Base-by-base conservation (phyloP, 495 filamentous ascomycete genomes). In the Penicillium pancosmium region DNA sequence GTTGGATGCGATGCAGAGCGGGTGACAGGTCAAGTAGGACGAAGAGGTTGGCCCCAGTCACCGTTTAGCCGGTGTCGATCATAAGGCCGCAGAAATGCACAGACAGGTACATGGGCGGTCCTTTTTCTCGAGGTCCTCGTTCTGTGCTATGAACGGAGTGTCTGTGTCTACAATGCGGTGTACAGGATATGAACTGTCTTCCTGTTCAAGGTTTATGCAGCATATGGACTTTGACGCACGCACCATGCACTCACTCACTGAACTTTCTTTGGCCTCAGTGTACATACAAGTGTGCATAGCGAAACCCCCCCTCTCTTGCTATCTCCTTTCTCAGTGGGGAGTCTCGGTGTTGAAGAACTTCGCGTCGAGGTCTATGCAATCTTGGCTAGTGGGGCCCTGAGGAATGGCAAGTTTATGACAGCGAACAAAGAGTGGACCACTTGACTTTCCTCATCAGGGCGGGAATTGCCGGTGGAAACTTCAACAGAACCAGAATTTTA, bases 391-490 rank as follows among this genome's bases (percentile, higher is more conserved):
- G 52, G 58, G 41, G 34, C 38, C 36, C 25, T 46, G 25, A 38
- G 46, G 47, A 19, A 55, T 41, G 49, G 40, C 10, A 54, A 34
- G 49, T 56, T 25, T 56, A 49, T 61, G 59, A 61, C 59, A 61
- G 59, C 38, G 38, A 46, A 33, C 47, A 54, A 44, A 49, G 56
- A 54, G 55, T 57, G 55, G 55, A 52, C 41, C 41, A 44, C n/a
- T 36, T 23, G 36, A 40, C 4, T 27, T 54, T 40, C 51, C 16
- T 40, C 7, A 9, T 4, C 36, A 38, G 36, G 21, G 38, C 23
- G 38, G 25, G 23, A 44, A 44, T 55, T 47, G 52, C 27, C 52
- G 31, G 56, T 53, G 50, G 56, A 38, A 59, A 59, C 56, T 53
- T 48, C 55, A 48, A 59, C 56, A 52, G 56, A 53, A 57, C 56